Percentiles rank a stretch among this genome's conserved stretches.
Conservation (phyloP, 139 green algal species). For the Ulvella scutata region DNA sequence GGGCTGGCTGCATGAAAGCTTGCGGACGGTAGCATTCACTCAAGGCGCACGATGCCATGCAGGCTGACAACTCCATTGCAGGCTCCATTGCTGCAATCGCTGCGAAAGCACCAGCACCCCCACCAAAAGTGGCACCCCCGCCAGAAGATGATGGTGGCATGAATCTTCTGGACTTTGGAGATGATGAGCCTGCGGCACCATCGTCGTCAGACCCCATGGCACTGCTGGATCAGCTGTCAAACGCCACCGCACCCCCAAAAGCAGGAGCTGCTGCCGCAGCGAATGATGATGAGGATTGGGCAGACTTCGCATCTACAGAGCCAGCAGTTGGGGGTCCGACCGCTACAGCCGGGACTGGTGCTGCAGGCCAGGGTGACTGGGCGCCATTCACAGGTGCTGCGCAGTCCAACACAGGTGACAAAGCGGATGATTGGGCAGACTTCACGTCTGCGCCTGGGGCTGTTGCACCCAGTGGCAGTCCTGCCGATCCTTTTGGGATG, state of each 20-base stretch:
- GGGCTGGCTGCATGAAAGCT: no score
- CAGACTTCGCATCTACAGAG: background rate
- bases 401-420: background rate
- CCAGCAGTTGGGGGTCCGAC: no score
- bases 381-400: background rate
- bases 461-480: background rate
- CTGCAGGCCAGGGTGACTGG: background rate
- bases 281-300: background rate
- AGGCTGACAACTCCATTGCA: background rate
- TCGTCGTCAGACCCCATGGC: background rate
- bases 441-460: background rate
- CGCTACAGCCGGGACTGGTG: background rate
- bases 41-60: no score
- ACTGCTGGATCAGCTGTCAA: background rate
- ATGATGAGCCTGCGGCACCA: background rate
- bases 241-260: background rate
- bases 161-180: conserved; percentile 3
- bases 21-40: no score
- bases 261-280: background rate
- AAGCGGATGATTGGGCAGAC: background rate
- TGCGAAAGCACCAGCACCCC: background rate
- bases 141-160: background rate
- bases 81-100: background rate
- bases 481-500: background rate
- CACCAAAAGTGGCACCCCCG: background rate